Evolutionary conservation across 2,329 filamentous ascomycete species (phyloP), one percentile per base, ranked within the genome.

Genomic region (Sporothrix sp.): DNA sequence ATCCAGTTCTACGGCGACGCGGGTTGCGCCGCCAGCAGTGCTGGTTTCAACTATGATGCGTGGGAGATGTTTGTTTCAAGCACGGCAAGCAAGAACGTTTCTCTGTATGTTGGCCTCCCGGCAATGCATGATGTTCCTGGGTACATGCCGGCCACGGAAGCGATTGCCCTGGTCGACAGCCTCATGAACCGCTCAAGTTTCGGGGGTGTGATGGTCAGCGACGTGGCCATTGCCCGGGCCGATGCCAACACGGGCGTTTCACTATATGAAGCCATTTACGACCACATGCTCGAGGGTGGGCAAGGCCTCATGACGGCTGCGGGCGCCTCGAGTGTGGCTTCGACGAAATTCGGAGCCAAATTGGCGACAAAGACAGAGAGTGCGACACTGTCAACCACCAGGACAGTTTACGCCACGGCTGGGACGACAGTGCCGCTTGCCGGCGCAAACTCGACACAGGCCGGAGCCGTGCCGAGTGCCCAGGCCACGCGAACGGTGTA

Each of bases 1-100:
- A 27, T 50, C 18, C 33, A 45, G 27, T 50, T 50, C 11, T 50
- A 45, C 27, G 43, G 43, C 40, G 45, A 50, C 48, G 25, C 45
- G 7, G 18, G 45, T 6, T 50, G 48, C 40, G 7, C 28, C 9
- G 48, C 40, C 13, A 40, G 40, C 40, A 25, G 40, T 8, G 7
- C 48, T 2, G 32, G 23, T 1, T 50, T 50, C 27, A 45, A 50
- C 48, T 50, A 45, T 10, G 40, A 10, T n/a, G 40, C 37, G 18
- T 50, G 42, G 49, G 49, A 39, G 20, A 16, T 9, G 11, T 39
- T 45, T 28, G 23, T 51, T n/a, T 3, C 33, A 14, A n/a, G 4
- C 33, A 16, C 13, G 6, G n/a, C 33, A 7, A 36, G 33, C 33
- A 36, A 18, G n/a, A 18, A 36, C 33, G 33, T 14, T 7, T 7